These are phyloP conservation scores for Aspergillus brunneoviolaceus DNA, from an alignment of 2,329 filamentous ascomycete species.

Conservation along the genomic window DNA sequence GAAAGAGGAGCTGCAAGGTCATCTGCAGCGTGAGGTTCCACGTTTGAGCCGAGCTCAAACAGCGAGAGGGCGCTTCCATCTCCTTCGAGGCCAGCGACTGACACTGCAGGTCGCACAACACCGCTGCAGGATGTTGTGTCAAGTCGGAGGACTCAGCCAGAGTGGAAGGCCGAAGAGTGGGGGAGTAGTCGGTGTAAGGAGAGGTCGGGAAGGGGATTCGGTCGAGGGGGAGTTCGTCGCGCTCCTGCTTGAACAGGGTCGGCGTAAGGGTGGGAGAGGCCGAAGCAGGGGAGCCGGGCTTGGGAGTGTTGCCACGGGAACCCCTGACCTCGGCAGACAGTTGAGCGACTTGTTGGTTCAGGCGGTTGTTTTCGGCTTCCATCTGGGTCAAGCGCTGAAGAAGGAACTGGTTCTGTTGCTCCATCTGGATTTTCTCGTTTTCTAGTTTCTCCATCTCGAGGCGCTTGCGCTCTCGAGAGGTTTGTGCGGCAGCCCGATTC, in stretches of 20 bases:
- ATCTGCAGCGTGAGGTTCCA: constrained; percentile 55
- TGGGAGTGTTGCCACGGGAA: constrained; percentile 41
- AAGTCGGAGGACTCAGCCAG: constrained; percentile 68
- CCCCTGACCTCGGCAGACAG: constrained; percentile 48
- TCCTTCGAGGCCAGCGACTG: constrained; percentile 67
- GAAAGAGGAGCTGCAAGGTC: constrained; percentile 65
- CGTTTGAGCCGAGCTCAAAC: constrained; percentile 39
- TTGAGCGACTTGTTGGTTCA: constrained; percentile 52
- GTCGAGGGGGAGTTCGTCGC: constrained; percentile 43
- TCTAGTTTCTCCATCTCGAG: constrained; percentile 83
- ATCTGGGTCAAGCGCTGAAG: constrained; percentile 62
- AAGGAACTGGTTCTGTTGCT: constrained; percentile 70
- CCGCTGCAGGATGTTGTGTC: constrained; percentile 99
- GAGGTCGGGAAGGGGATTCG: constrained; percentile 43
- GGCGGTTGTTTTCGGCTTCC: constrained; percentile 54
- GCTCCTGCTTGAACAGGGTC: constrained; percentile 46
- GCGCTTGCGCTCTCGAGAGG: constrained; percentile 90
- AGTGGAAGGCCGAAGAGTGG: constrained; percentile 42
- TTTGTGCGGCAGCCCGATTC: constrained; percentile 93
- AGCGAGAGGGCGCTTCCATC: constrained; percentile 49
- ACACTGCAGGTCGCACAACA: constrained; percentile 99
- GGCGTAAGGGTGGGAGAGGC: constrained; percentile 42
- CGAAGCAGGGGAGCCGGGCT: constrained; percentile 34
- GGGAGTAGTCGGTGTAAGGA: constrained; percentile 40
- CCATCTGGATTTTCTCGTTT: constrained; percentile 62